Evolutionary conservation across 2,329 filamentous ascomycete genomes (phyloP).

Genomic region (Colletotrichum sp.): DNA sequence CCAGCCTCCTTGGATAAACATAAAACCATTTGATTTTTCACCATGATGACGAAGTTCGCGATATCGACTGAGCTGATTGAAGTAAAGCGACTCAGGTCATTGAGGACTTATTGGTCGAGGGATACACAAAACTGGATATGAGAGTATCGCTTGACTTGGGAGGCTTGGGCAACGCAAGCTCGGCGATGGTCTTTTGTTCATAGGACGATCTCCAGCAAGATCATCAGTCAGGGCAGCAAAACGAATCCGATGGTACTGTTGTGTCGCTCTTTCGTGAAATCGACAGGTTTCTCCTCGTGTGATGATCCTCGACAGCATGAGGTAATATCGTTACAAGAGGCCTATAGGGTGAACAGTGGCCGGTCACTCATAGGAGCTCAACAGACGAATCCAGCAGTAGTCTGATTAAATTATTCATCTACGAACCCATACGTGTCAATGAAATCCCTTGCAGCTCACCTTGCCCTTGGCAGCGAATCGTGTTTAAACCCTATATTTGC

Average conservation of each 20-base stretch:
- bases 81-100: neutral
- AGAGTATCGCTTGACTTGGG: neutral
- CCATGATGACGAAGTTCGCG: neutral
- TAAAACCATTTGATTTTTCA: neutral
- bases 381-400: neutral
- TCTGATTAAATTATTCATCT: neutral
- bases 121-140: neutral
- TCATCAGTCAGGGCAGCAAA: neutral
- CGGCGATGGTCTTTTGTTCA: neutral
- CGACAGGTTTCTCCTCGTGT: too few species aligned
- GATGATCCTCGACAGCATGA: too few species aligned
- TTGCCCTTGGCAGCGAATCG: neutral
- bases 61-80: neutral
- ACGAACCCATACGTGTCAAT: neutral
- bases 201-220: neutral
- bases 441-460: neutral
- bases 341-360: rapidly evolving
- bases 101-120: neutral
- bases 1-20: neutral
- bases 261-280: too few species aligned
- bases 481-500: neutral
- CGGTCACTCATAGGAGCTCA: neutral
- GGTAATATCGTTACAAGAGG: neutral
- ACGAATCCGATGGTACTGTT: neutral
- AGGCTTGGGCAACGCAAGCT: neutral